A percentile compares a stretch with the other conserved stretches of the same genome.
Evolutionary conservation across 2,329 filamentous ascomycete genomes (phyloP).

Genomic region (Dothistroma pini): DNA sequence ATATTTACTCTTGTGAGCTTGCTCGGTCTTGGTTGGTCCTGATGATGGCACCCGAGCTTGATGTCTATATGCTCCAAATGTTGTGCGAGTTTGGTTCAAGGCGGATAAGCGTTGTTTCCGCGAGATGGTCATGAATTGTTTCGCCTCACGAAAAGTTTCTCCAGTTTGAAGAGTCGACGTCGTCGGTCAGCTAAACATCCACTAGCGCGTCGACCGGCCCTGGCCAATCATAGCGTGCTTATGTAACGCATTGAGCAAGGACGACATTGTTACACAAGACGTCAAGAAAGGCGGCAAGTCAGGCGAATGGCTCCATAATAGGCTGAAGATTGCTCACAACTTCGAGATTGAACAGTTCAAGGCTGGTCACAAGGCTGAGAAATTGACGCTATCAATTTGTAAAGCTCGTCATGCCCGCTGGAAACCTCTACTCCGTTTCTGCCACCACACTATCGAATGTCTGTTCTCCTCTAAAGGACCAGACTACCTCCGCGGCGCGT

Average conservation of each 20-base stretch:
- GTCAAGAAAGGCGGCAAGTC: background rate
- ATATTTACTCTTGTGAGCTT: background rate
- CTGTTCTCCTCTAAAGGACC: background rate
- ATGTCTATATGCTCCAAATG: background rate
- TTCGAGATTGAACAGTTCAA: too few species aligned
- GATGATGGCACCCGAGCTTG: background rate
- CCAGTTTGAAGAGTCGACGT: background rate
- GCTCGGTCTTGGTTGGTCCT: background rate
- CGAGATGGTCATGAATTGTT: background rate
- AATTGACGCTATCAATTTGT: background rate
- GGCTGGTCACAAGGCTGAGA: too few species aligned
- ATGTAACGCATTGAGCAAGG: background rate
- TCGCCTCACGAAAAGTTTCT: background rate
- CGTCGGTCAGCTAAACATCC: background rate
- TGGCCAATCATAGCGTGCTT: background rate
- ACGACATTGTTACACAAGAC: background rate
- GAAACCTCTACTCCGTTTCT: background rate
- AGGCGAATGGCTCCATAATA: background rate
- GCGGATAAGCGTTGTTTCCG: background rate
- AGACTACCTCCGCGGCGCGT: background rate
- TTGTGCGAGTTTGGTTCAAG: background rate
- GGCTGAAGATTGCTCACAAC: too few species aligned
- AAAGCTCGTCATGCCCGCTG: background rate
- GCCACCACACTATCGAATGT: background rate
- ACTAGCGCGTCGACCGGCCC: background rate